Conservation (phyloP, 2,329 filamentous ascomycete genomes). For the Cladobotryum protrusum region DNA sequence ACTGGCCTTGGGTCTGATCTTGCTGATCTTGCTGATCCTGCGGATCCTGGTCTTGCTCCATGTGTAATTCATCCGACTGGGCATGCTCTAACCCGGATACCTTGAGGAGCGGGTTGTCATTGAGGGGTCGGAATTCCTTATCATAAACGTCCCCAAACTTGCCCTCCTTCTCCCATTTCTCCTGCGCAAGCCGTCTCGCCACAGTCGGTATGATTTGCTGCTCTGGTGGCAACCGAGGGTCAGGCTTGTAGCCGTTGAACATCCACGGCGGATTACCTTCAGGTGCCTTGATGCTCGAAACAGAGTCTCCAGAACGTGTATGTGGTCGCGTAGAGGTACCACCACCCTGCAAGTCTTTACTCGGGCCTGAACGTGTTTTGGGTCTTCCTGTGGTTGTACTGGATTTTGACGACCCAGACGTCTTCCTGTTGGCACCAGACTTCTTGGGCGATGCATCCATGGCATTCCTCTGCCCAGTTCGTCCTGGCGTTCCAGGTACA, state of each 20-base stretch:
- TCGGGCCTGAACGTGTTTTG: slow-evolving; percentile 55
- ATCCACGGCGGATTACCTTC: slow-evolving; percentile 97
- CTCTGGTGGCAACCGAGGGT: slow-evolving; percentile 87
- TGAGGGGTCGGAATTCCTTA: slow-evolving; percentile 78
- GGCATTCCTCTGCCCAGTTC: slow-evolving; percentile 34
- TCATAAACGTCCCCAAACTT: slow-evolving; percentile 82
- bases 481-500: slow-evolving; percentile 15
- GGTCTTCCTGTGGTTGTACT: slow-evolving; percentile 45
- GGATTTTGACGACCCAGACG: slow-evolving; percentile 37
- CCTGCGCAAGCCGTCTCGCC: slow-evolving; percentile 82
- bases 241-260: slow-evolving; percentile 88
- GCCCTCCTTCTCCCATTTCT: slow-evolving; percentile 91
- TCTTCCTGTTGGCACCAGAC: slow-evolving; percentile 35
- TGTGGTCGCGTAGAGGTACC: slow-evolving; percentile 48
- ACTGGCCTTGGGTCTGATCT: slow-evolving; percentile 22
- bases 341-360: slow-evolving; percentile 38
- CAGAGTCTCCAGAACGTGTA: slow-evolving; percentile 55
- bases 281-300: slow-evolving; percentile 55
- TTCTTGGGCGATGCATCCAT: slow-evolving; percentile 54
- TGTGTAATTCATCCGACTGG: slow-evolving; percentile 3
- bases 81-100: slow-evolving; percentile 35
- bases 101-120: slow-evolving; percentile 51
- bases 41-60: slow-evolving; percentile 10
- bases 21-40: neutral
- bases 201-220: slow-evolving; percentile 94